These are phyloP conservation scores for Saccharomyces hybrid DNA, from an alignment of 1,139 yeast genomes.

Conservation along the genomic window DNA sequence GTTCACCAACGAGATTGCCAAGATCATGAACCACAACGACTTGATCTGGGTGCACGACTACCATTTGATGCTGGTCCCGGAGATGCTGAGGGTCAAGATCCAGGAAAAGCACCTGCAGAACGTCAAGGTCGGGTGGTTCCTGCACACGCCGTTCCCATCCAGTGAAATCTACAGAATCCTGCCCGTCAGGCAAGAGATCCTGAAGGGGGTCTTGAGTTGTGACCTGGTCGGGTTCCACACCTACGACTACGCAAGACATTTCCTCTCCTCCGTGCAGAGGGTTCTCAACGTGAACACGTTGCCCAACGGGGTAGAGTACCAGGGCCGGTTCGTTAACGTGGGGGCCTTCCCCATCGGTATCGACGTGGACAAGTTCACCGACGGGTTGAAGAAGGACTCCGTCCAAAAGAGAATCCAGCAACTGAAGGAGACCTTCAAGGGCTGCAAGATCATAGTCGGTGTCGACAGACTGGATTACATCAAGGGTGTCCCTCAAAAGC, in stretches of 20 bases:
- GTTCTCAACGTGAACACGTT: conserved; percentile 74
- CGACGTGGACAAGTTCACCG: conserved; percentile 84
- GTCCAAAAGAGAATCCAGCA: conserved; percentile 62
- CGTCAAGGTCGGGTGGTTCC: conserved; percentile 81
- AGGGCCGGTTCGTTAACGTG: conserved; percentile 70
- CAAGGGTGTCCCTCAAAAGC: conserved; percentile 94
- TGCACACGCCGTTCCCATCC: conserved; percentile 98
- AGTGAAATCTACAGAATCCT: conserved; percentile 91
- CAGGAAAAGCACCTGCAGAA: conserved; percentile 37
- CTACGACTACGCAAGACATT: conserved; percentile 97
- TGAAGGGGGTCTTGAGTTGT: conserved; percentile 87
- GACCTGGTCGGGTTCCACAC: conserved; percentile 97
- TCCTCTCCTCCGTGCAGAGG: conserved; percentile 83
- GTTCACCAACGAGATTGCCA: conserved; percentile 71
- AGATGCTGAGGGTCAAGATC: conserved; percentile 65
- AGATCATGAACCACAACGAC: conserved; percentile 72
- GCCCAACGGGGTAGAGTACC: conserved; percentile 84
- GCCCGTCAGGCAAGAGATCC: conserved; percentile 90
- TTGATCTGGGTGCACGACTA: conserved; percentile 97
- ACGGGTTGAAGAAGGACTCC: conserved; percentile 57
- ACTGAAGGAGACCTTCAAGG: conserved; percentile 54
- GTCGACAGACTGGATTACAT: conserved; percentile 93
- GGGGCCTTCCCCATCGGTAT: conserved; percentile 99
- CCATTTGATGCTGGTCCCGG: conserved; percentile 91
- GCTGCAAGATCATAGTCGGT: conserved; percentile 82